Evolutionary conservation across 192 early-diverging fungal genomes (phyloP).

Genomic region (Chytriomyces sp.): DNA sequence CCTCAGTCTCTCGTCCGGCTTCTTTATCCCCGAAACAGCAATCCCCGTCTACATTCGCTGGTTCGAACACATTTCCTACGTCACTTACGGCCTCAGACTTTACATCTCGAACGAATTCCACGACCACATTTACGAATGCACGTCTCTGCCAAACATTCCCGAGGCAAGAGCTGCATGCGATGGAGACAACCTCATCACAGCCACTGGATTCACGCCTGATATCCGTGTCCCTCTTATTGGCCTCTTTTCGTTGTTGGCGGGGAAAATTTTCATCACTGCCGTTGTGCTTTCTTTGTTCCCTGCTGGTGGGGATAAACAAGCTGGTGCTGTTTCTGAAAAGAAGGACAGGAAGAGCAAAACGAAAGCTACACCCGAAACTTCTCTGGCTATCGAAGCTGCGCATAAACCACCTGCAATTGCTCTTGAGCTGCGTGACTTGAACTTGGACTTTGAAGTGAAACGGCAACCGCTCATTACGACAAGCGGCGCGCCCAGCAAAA

Average conservation of each 20-base stretch:
- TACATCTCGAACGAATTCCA: slow-evolving; percentile 53
- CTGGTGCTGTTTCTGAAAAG: not conserved
- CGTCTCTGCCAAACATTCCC: not conserved
- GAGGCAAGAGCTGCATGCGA: slow-evolving; percentile 37
- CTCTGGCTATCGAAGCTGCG: not conserved
- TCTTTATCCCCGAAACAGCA: slow-evolving; percentile 42
- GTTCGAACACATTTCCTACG: slow-evolving; percentile 43
- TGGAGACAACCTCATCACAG: slow-evolving; percentile 40
- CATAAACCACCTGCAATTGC: slow-evolving; percentile 7
- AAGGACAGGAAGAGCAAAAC: not conserved
- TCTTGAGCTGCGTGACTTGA: slow-evolving; percentile 1
- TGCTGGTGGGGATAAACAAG: slow-evolving; percentile 3
- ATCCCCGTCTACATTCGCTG: slow-evolving; percentile 49
- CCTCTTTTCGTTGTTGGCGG: slow-evolving; percentile 34
- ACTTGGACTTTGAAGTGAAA: not conserved
- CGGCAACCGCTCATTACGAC: not conserved
- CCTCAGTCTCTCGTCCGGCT: slow-evolving; percentile 48
- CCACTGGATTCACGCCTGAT: slow-evolving; percentile 36
- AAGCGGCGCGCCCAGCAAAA: not conserved
- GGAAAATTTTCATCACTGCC: slow-evolving; percentile 39
- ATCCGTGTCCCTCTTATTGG: slow-evolving; percentile 33
- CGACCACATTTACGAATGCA: slow-evolving; percentile 44
- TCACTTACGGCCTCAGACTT: slow-evolving; percentile 44
- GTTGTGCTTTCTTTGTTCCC: slow-evolving; percentile 33
- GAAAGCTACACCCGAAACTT: not conserved